Evolutionary conservation across 208 protist species (phyloP).

Genomic region (Wallacemonas sp.): DNA sequence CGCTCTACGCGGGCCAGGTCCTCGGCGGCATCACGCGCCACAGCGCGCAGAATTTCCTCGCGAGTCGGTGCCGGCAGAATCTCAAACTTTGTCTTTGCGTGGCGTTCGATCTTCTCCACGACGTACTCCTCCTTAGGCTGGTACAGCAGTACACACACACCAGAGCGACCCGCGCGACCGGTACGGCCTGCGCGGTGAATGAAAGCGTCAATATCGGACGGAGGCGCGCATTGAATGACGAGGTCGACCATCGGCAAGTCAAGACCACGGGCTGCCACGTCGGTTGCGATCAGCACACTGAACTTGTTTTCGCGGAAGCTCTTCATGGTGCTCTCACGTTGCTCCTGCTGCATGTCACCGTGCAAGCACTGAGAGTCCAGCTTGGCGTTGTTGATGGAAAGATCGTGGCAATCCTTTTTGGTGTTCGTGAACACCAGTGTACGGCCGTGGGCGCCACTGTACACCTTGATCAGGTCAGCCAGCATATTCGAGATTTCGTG

Average conservation of each 20-base stretch:
- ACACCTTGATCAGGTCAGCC: conserved; percentile 90
- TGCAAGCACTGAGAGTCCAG: conserved; percentile 95
- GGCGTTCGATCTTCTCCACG: conserved; percentile 88
- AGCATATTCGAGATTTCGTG: conserved; percentile 89
- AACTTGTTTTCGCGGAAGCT: conserved; percentile 93
- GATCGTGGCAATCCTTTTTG: conserved; percentile 91
- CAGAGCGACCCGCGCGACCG: conserved; percentile 91
- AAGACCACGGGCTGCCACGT: conserved; percentile 89
- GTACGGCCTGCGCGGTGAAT: conserved; percentile 97
- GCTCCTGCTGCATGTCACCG: conserved; percentile 94
- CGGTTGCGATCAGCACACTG: conserved; percentile 93
- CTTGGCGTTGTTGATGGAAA: conserved; percentile 89
- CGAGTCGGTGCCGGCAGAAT: conserved; percentile 83
- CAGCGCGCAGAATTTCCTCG: conserved; percentile 85
- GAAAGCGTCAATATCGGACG: conserved; percentile 93
- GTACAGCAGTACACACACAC: conserved; percentile 89
- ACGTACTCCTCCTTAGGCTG: conserved; percentile 83
- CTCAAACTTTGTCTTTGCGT: conserved; percentile 91
- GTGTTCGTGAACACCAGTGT: conserved; percentile 94
- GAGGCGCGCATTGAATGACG: conserved; percentile 86
- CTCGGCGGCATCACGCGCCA: conserved; percentile 80
- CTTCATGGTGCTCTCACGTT: conserved; percentile 93
- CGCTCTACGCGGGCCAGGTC: conserved; percentile 87
- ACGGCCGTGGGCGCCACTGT: conserved; percentile 79
- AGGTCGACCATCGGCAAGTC: conserved; percentile 90